Conservation (phyloP, 208 protist species). For the Acanthamoeba sp. region DNA sequence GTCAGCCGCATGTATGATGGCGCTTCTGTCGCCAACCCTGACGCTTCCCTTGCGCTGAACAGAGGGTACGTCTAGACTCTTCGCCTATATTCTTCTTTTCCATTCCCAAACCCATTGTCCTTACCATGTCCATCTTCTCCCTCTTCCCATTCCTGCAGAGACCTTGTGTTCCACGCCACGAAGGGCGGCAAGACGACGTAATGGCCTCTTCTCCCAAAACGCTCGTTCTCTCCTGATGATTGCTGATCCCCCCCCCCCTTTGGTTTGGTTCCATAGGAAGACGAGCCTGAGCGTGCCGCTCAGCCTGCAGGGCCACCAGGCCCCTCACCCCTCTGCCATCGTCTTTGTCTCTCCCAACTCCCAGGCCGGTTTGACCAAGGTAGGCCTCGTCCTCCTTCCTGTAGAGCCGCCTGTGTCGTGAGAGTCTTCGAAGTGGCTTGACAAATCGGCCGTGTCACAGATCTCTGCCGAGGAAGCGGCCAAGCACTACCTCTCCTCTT, state of each 20-base stretch:
- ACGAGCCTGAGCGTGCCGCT: constrained; percentile 50
- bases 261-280: background rate
- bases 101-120: background rate
- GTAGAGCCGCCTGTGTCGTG: too few relatives aligned
- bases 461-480: constrained; percentile 61
- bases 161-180: constrained; percentile 50
- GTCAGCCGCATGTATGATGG: constrained; percentile 68
- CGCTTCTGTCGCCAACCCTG: constrained; percentile 30
- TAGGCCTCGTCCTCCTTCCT: too few relatives aligned
- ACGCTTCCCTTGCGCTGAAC: background rate
- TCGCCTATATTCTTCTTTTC: background rate
- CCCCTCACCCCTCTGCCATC: constrained; percentile 49
- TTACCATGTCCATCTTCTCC: background rate
- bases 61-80: constrained; percentile 1
- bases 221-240: background rate
- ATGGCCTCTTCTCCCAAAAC: background rate
- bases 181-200: constrained; percentile 69
- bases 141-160: background rate
- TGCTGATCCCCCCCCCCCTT: background rate
- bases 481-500: constrained; percentile 61
- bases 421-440: background rate
- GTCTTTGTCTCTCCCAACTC: constrained; percentile 44
- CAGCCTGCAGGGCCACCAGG: background rate
- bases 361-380: constrained; percentile 51
- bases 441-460: background rate